A percentile compares a stretch with the other conserved stretches of the same genome.
Conservation (phyloP, 2,329 filamentous ascomycete species). For the Colletotrichum cordylinicola region DNA sequence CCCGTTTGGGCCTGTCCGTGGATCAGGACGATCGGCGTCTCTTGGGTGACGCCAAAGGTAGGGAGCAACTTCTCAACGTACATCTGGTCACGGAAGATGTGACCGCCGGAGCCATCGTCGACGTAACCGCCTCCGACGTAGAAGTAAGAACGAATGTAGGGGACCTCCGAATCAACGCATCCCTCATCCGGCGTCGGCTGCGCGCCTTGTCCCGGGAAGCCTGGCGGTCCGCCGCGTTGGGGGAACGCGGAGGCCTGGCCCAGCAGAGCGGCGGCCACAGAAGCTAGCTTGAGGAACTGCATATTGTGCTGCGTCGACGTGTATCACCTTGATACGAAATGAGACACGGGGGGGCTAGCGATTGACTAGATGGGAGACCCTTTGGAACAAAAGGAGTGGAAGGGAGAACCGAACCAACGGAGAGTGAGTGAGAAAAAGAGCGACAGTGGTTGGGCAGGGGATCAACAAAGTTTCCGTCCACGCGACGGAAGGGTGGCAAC, state of each 20-base stretch:
- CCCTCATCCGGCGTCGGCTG: not conserved
- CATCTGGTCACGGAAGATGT: constrained; percentile 50
- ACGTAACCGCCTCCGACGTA: constrained; percentile 43
- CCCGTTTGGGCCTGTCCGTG: constrained; percentile 48
- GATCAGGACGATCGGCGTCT: constrained; percentile 45
- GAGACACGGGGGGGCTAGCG: not conserved
- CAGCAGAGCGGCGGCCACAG: constrained; percentile 10
- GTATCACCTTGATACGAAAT: not conserved
- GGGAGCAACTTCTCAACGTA: constrained; percentile 57
- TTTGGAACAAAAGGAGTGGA: not conserved
- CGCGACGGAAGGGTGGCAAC: not conserved
- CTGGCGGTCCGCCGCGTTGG: not conserved
- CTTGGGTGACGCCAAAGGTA: constrained; percentile 24
- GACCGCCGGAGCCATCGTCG: constrained; percentile 30
- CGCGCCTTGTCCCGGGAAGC: not conserved
- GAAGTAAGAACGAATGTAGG: constrained; percentile 34
- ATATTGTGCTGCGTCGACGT: not conserved
- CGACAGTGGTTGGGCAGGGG: constrained; percentile 13
- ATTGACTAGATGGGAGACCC: not conserved
- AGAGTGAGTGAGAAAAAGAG: constrained; percentile 4
- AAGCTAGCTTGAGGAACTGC: constrained; percentile 13
- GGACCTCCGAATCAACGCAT: constrained; percentile 12
- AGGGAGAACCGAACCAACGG: not conserved
- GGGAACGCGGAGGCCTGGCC: constrained; percentile 4
- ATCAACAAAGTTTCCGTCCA: constrained; percentile 1